Conservation (phyloP, 495 filamentous ascomycete genomes). For the Penicillium atrosanguineum region DNA sequence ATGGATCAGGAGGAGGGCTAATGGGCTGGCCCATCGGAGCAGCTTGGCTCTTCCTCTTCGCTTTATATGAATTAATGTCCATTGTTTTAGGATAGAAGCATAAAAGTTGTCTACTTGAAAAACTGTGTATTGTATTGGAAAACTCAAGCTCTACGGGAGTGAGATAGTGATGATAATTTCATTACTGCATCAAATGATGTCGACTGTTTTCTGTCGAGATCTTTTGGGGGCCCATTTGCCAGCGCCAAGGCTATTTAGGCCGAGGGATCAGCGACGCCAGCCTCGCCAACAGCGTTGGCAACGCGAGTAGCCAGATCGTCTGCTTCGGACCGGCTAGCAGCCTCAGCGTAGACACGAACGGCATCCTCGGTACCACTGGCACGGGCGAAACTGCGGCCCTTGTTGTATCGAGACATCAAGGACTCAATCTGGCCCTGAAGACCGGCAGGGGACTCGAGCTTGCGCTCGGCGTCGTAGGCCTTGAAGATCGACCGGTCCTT, state of each 20-base stretch:
- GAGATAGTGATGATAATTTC: slow-evolving; percentile 8
- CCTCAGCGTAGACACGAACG: slow-evolving; percentile 95
- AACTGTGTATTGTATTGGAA: background rate
- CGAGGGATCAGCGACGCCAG: slow-evolving; percentile 26
- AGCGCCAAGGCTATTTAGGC: background rate
- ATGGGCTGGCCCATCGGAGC: slow-evolving; percentile 16
- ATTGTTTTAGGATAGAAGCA: background rate
- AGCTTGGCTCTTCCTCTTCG: background rate
- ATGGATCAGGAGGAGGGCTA: slow-evolving; percentile 80
- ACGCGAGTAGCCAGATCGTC: slow-evolving; percentile 85
- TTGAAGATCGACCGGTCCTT: slow-evolving; percentile 81
- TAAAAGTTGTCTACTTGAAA: slow-evolving; percentile 2
- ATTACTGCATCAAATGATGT: slow-evolving; percentile 25
- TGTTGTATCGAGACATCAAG: slow-evolving; percentile 83
- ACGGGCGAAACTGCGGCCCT: slow-evolving; percentile 85
- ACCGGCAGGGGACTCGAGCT: slow-evolving; percentile 72
- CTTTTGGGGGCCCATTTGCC: background rate
- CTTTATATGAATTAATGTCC: slow-evolving; percentile 9
- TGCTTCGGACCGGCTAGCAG: slow-evolving; percentile 76
- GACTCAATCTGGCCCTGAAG: slow-evolving; percentile 83
- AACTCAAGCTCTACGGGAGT: background rate
- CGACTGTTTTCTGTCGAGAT: background rate
- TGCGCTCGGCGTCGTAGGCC: slow-evolving; percentile 87
- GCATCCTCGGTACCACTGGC: slow-evolving; percentile 96
- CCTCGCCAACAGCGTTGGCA: slow-evolving; percentile 62